These are phyloP conservation scores for Tetradesmus obliquus DNA, from an alignment of 139 green algal species.

Conservation along the genomic window DNA sequence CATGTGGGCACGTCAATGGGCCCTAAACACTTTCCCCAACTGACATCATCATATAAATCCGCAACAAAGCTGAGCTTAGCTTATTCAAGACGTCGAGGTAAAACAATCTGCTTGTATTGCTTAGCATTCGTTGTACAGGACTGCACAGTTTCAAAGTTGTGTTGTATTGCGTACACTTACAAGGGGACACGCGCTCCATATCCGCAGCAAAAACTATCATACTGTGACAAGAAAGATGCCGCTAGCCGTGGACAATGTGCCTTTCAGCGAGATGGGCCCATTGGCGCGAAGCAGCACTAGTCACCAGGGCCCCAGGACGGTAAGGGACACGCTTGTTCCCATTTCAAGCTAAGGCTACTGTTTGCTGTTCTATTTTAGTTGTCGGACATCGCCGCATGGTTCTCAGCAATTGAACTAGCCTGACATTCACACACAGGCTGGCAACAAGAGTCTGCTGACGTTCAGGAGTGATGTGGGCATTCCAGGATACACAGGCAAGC, in stretches of 20 bases:
- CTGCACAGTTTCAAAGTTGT: not conserved
- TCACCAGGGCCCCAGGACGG: slow-evolving; percentile 36
- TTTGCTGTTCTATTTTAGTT: not conserved
- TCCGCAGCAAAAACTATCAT: not conserved
- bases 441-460: slow-evolving; percentile 56
- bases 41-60: no score
- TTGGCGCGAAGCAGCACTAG: not conserved
- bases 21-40: no score
- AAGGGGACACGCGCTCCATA: not conserved
- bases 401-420: not conserved
- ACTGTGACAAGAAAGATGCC: slow-evolving; percentile 3
- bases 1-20: no score
- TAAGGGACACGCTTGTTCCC: not conserved
- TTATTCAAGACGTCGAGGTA: no score
- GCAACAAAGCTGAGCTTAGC: no score
- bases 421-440: slow-evolving; percentile 32
- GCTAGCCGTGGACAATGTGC: slow-evolving; percentile 34
- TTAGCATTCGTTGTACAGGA: not conserved
- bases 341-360: not conserved
- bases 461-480: slow-evolving; percentile 60
- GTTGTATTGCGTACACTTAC: not conserved
- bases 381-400: no score
- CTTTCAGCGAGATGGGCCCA: slow-evolving; percentile 31
- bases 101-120: no score
- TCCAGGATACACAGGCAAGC: slow-evolving; percentile 54